These are phyloP conservation scores for Botrytis squamosa DNA, from an alignment of 2,329 filamentous ascomycete genomes.

Conservation along the genomic window DNA sequence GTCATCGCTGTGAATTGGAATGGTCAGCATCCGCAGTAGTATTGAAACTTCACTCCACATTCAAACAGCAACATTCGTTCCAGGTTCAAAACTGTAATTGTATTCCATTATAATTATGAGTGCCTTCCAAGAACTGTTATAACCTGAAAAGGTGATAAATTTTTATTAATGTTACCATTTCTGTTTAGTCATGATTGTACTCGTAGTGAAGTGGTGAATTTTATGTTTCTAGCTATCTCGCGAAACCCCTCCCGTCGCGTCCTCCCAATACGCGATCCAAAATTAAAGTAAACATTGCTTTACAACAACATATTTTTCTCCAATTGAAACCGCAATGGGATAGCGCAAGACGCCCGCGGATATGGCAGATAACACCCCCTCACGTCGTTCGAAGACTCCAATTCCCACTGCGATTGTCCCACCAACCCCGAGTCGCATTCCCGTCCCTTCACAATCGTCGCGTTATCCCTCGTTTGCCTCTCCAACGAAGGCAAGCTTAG, in stretches of 20 bases:
- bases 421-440: constrained; percentile 41
- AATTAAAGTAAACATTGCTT: neutral
- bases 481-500: constrained; percentile 63
- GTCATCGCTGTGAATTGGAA: constrained; percentile 16
- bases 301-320: neutral
- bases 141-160: neutral
- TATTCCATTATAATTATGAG: neutral
- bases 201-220: constrained; percentile 4
- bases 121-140: neutral
- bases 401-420: constrained; percentile 40
- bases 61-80: neutral
- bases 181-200: neutral
- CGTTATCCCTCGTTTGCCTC: constrained; percentile 59
- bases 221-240: neutral
- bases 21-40: constrained; percentile 1
- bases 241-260: constrained; percentile 20
- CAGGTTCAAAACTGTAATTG: neutral
- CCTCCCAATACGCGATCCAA: constrained; percentile 5
- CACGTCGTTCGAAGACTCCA: constrained; percentile 19
- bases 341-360: neutral
- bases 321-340: neutral
- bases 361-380: constrained; percentile 19
- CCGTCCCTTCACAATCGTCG: constrained; percentile 27
- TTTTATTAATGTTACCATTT: neutral
- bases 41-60: neutral